Evolutionary conservation across 2,329 filamentous ascomycete species (phyloP), one percentile per base, ranked within the genome.

Genomic region (Sporothrix variecibatus): DNA sequence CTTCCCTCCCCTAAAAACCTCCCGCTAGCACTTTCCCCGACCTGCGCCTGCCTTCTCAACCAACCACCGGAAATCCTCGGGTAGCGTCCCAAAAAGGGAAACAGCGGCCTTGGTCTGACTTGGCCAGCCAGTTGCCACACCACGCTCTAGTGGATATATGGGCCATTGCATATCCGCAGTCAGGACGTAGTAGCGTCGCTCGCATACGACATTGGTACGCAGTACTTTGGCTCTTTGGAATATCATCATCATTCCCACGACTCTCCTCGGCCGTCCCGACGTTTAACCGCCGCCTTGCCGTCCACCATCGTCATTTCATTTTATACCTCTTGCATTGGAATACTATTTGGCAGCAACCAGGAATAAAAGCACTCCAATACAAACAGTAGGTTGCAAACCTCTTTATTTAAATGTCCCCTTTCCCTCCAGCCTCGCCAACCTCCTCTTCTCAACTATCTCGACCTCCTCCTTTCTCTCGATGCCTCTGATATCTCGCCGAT

Each of bases 21-120:
- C 51, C 23, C 51, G 2, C 34, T 56, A 38, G 70, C 23, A 20
- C 70, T 38, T 51, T 60, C 40, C 40, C 26, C 5, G 7, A 3
- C 12, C 15, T 23, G 34, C 60, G 2, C 8, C 26, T 23, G 51
- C 51, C 51, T 26, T n/a, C 51, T 1, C 6, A 60, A 15, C 51
- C 53, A 71, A 58, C 58, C 28, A 64, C 49, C 71, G 71, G 43
- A 72, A 58, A 68, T 68, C 71, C 20, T 72, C 71, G 71, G 71
- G 31, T n/a, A 8, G 23, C 3, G 17, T 31, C 31, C 31, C 40
- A 65, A 31, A 46, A 72, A 1, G 46, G 46, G 40, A 56, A 72
- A 11, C 26, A 64, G 26, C 40, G 56, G 28, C 28, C 38, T 28
- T 20, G 56, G 51, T 28, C 60, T 64, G 34, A 26, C 65, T 31